Base-by-base conservation (phyloP, 495 filamentous ascomycete species). In the Neurospora tetrasperma region DNA sequence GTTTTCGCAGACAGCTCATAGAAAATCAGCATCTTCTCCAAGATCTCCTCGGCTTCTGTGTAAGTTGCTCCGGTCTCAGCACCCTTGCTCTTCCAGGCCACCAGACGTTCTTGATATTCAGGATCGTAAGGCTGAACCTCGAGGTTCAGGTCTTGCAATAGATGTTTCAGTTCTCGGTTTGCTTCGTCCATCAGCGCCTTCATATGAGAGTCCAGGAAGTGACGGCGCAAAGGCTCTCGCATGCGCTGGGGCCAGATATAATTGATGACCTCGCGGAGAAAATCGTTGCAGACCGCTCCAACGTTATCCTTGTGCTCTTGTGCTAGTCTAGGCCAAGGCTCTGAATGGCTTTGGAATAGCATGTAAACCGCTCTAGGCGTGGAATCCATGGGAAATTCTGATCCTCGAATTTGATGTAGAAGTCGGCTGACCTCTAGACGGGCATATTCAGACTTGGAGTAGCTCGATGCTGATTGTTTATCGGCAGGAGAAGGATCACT, bases 11-110 rank as follows among this genome's bases (percentile, higher is more conserved):
- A 78, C 11, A 83, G 76, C 72, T 84, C 81, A 54, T 83, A 83
- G 74, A 77, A 81, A 41, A 84, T 82, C 10, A 84, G 79, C 82
- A 83, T 83, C 76, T 83, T 83, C 78, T 83, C 80, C 43, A 84
- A 72, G 1, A 84, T 81, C 70, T 83, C 79, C 71, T 83, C 80
- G 18, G 81, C 79, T 20, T 81, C 80, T 14, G 80, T 76, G 44
- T 78, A 81, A 12, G 72, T 74, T 0, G 76, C 75, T 11, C 79
- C 82, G 27, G 80, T 76, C 66, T 77, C 46, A 18, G 76, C 72
- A 1, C 54, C 75, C 10, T 74, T 71, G 31, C 66, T 66, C 14
- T 78, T 81, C 82, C 79, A 83, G 69, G 62, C 77, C 42, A 75
- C 71, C 72, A 83, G 76, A 18, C 75, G 81, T 38, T 81, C 79